Evolutionary conservation across 305 asterid species (phyloP).

Genomic region (Fraxinus sp.): DNA sequence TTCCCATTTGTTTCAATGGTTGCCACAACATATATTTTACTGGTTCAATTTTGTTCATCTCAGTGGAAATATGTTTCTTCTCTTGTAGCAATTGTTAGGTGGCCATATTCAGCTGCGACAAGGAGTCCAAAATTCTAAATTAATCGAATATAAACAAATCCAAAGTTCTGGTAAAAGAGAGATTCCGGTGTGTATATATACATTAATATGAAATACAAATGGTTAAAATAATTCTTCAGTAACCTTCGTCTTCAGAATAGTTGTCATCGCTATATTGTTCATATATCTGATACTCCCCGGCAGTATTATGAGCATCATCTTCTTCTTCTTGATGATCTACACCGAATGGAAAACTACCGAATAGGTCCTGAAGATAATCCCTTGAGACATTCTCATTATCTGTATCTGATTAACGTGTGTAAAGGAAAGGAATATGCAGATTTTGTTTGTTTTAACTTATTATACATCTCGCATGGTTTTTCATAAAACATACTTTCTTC

Average conservation of each 20-base stretch:
- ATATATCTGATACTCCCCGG: constrained; percentile 70
- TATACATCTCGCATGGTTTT: background rate
- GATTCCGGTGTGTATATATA: background rate
- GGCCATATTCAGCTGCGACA: background rate
- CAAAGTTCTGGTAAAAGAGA: background rate
- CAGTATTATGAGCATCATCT: constrained; percentile 41
- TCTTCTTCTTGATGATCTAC: constrained; percentile 39
- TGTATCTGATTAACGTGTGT: constrained; percentile 41
- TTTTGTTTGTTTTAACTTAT: background rate
- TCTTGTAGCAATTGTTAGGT: background rate
- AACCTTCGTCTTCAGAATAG: constrained; percentile 61
- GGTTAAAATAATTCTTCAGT: constrained; percentile 19
- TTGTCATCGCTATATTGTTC: constrained; percentile 64
- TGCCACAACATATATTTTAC: background rate
- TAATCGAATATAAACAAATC: background rate
- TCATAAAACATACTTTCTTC: background rate
- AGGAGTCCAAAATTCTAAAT: background rate
- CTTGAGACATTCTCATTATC: constrained; percentile 63
- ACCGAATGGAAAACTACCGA: constrained; percentile 67
- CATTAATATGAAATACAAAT: background rate
- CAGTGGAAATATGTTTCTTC: background rate
- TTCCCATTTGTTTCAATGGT: too few species aligned
- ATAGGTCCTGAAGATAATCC: constrained; percentile 80
- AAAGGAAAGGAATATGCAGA: constrained; percentile 30
- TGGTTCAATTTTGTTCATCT: background rate